Evolutionary conservation across 108 stramenopile species (phyloP), one percentile per base, ranked within the genome.

Genomic region (Hondaea fermentalgiana): DNA sequence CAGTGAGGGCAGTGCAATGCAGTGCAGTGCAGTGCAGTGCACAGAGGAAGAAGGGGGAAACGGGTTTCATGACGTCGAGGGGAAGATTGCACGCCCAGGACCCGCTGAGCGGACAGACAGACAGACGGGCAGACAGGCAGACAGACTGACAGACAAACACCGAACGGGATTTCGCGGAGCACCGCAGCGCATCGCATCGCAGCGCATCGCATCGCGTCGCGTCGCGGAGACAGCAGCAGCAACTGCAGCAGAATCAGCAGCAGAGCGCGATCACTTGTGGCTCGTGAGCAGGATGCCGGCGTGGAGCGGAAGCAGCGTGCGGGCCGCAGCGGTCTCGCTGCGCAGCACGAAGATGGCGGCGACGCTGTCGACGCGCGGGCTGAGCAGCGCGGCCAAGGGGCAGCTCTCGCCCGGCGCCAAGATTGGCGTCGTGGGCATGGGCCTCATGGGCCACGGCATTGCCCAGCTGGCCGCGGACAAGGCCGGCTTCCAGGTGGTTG

Each of bases 391-490:
- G 8, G 60, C 44, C 43, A 47, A 47, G 72, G 49, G 43, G 21
- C 43, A 44, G 72, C 87, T 58, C 5, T 28, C 53, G 71, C 51
- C 71, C 25, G 90, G 87, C 21, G 55, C 72, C 44, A 72, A 95
- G 88, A 90, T 99, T 17, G 98, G 97, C 43, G 96, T 97, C 35
- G 92, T 98, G 49, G 98, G 98, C n/a, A 89, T 99, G 58, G 99
- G 99, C n/a, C 94, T 99, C 87, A 99, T 99, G 98, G 99, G 99
- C 28, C 99, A 99, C 89, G 99, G 99, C 8, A 97, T 99, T 49
- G 95, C 88, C 5, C 95, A 94, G 72, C 89, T 91, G 8, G 93
- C 97, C 35, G 97, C 98, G 17, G 90, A 90, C 72, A 51, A 90
- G 44, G 93, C 92, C 42, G 96, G 96, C 8, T 92, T 95, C 57